Evolutionary conservation across 805 yeast genomes (phyloP), one percentile per base, ranked within the genome.

Genomic region (Saturnispora ahearnii): DNA sequence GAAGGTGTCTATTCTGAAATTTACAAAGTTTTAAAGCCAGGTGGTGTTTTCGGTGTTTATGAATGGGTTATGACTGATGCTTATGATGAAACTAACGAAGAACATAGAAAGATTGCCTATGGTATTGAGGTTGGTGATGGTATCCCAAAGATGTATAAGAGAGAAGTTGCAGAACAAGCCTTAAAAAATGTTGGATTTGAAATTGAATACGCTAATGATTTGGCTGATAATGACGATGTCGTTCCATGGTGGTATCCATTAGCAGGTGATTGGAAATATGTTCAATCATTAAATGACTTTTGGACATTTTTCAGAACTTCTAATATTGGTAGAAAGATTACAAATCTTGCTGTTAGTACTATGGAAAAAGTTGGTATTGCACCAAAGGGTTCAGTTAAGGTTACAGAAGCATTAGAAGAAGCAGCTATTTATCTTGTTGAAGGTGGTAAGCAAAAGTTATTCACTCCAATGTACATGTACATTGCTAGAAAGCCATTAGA

Each of bases 71-170:
- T 93, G 96, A 93, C 98, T 54, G 96, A 89, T 62, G 76, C 72
- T 45, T 93, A 88, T 67, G 98, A 93, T 66, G 95, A 86, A 71
- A 70, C 69, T 52, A 88, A 87, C 69, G 79, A 81, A 59, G 90
- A 81, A 68, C 99, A 93, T 73, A 86, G 96, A 71, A 84, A 84
- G 65, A 87, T 93, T 57, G 93, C 96, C 31, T 91, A 91, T 70
- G 98, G 96, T 67, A 93, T 93, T 59, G 99, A 93, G 74, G 78
- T 91, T 55, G 99, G 99, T 65, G 97, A 93, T 67, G 99, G 99
- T 72, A 93, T 93, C 61, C 98, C 99, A 65, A 89, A 91, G 73
- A 93, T 93, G 99, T 88, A 78, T 78, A 69, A 73, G 60, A 79
- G 81, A 55, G 78, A 81, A 55, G 96, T 87, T 60, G 99, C 99